Percentiles rank a stretch among this genome's conserved stretches.
phyloP scores from a whole-genome alignment of 768 basidiomycete genomes.

The Boletus tylopilopsis region DNA sequence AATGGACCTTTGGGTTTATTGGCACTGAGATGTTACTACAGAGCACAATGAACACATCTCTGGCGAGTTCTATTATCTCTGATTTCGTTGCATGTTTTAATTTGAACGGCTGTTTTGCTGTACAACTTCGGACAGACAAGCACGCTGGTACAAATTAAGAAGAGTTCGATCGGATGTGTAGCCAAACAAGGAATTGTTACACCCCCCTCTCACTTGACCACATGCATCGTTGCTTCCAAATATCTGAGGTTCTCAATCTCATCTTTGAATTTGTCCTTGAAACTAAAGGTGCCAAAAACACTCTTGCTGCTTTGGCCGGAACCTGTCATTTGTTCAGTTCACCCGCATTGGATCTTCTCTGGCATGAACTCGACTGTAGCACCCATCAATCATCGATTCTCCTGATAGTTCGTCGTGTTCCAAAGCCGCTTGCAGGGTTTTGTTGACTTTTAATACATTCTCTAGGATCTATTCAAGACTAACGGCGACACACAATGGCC shows the following conservation, averaged over 20 bases:
- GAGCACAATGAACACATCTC: too few species aligned
- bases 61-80: too few species aligned
- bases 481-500: slow-evolving; percentile 13
- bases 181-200: too few species aligned
- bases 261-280: neutral
- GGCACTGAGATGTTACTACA: too few species aligned
- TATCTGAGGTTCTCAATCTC: slow-evolving; percentile 10
- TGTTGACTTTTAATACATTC: neutral
- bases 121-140: too few species aligned
- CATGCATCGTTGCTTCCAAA: slow-evolving; percentile 39
- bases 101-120: too few species aligned
- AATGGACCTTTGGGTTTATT: too few species aligned
- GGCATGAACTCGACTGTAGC: slow-evolving; percentile 12
- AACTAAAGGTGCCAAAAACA: neutral
- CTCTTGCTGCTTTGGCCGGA: slow-evolving; percentile 9
- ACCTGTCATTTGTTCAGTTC: slow-evolving; percentile 14
- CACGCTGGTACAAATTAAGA: too few species aligned
- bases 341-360: slow-evolving; percentile 12
- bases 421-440: neutral
- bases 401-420: slow-evolving; percentile 1
- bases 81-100: too few species aligned
- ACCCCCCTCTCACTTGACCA: too few species aligned
- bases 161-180: too few species aligned
- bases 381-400: slow-evolving; percentile 7
- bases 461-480: too few species aligned